phyloP scores from a whole-genome alignment of 192 early-diverging fungal genomes.

The Helicostylum pulchrum region DNA sequence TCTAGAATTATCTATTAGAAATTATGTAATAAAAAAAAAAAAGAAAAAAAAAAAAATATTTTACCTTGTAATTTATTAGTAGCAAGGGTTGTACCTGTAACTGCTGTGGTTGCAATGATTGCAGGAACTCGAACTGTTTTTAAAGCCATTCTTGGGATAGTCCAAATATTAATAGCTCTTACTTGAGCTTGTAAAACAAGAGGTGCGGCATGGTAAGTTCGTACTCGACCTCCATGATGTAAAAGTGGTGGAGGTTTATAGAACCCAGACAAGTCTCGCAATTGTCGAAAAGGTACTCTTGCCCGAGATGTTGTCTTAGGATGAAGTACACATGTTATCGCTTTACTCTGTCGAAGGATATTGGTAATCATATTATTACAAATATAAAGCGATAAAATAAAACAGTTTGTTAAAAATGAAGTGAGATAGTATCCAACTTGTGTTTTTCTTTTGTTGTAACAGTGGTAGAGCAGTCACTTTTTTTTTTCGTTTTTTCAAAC shows the following conservation, averaged over 20 bases:
- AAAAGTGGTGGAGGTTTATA: not conserved
- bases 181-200: constrained; percentile 11
- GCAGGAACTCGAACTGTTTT: constrained; percentile 55
- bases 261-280: not conserved
- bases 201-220: constrained; percentile 19
- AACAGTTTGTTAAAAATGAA: too few relatives aligned
- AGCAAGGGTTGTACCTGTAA: constrained; percentile 57
- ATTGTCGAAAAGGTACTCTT: constrained; percentile 8
- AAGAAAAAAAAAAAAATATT: not conserved
- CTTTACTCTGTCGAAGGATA: not conserved
- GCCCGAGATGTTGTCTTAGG: not conserved
- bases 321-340: not conserved
- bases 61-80: constrained; percentile 61
- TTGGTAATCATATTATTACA: not conserved
- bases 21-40: not conserved
- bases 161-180: constrained; percentile 25
- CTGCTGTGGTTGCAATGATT: constrained; percentile 53
- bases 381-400: not conserved
- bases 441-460: not conserved
- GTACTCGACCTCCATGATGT: constrained; percentile 1
- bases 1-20: constrained; percentile 21
- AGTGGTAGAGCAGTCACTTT: too few relatives aligned
- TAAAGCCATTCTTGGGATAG: constrained; percentile 41
- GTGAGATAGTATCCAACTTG: too few relatives aligned
- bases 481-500: too few relatives aligned